Percentiles rank a stretch among this genome's conserved stretches.
phyloP scores from a whole-genome alignment of 352 stramenopile species.

The Pythium aphanidermatum region DNA sequence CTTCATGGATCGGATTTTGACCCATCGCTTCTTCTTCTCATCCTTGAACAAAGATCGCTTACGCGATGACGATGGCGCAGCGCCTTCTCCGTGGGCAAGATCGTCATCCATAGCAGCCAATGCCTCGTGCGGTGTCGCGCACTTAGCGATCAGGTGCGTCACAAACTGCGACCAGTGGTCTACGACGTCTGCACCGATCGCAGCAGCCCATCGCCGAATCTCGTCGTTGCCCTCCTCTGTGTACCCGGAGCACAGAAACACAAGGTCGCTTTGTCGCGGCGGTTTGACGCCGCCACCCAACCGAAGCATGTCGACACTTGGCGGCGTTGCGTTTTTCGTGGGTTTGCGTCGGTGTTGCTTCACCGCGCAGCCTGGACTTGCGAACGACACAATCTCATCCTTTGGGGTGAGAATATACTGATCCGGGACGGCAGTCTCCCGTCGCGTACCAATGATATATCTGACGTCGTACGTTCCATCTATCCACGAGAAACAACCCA shows the following conservation, averaged over 20 bases:
- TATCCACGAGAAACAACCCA: slow-evolving; percentile 8
- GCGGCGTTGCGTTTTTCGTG: slow-evolving; percentile 12
- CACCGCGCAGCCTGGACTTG: slow-evolving; percentile 16
- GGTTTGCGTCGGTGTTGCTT: slow-evolving; percentile 21
- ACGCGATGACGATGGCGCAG: not conserved
- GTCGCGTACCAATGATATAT: slow-evolving; percentile 27
- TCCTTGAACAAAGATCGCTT: slow-evolving; percentile 53
- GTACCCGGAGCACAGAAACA: slow-evolving; percentile 26
- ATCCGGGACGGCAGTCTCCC: slow-evolving; percentile 16
- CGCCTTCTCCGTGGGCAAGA: not conserved
- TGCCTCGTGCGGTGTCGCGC: slow-evolving; percentile 40
- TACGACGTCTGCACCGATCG: slow-evolving; percentile 20
- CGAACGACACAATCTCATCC: slow-evolving; percentile 17
- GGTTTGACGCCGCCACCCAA: not conserved
- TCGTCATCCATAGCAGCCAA: slow-evolving; percentile 17
- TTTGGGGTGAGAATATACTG: slow-evolving; percentile 21
- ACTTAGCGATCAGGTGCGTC: slow-evolving; percentile 83
- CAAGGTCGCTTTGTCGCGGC: slow-evolving; percentile 17
- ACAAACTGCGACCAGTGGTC: slow-evolving; percentile 38
- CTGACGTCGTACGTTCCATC: slow-evolving; percentile 30
- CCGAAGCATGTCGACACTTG: slow-evolving; percentile 20
- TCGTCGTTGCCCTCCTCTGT: slow-evolving; percentile 11
- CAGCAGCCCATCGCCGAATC: slow-evolving; percentile 13
- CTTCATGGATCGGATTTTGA: slow-evolving; percentile 82
- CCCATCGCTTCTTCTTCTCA: slow-evolving; percentile 44